phyloP scores from a whole-genome alignment of 345 rosid genomes.

The Noccaea caerulescens region DNA sequence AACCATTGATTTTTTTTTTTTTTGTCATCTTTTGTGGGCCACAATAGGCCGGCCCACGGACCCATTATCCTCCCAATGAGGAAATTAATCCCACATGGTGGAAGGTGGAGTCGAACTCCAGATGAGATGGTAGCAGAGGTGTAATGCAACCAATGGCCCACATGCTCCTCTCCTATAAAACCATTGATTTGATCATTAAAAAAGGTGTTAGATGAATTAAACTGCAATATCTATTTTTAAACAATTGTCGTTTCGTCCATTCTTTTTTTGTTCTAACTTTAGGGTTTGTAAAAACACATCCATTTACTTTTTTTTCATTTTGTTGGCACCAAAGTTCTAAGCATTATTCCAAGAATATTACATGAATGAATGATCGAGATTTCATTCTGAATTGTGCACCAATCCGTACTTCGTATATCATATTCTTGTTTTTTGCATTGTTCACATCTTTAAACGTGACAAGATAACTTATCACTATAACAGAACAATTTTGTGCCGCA shows the following conservation, averaged over 20 bases:
- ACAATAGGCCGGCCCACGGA: too few relatives aligned
- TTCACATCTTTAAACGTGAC: slow-evolving; percentile 29
- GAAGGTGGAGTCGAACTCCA: too few relatives aligned
- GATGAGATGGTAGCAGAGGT: too few relatives aligned
- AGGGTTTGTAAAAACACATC: slow-evolving; percentile 7
- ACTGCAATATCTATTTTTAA: slow-evolving; percentile 30
- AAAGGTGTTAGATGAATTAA: slow-evolving; percentile 26
- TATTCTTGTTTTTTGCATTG: slow-evolving; percentile 23
- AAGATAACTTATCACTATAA: slow-evolving; percentile 40
- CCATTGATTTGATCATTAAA: slow-evolving; percentile 15
- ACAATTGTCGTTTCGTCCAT: slow-evolving; percentile 37
- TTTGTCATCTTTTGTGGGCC: too few relatives aligned
- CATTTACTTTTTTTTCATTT: not conserved
- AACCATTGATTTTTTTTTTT: slow-evolving; percentile 29
- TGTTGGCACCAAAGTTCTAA: slow-evolving; percentile 38
- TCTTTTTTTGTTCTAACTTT: slow-evolving; percentile 35
- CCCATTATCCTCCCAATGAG: too few relatives aligned
- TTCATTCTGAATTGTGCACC: slow-evolving; percentile 36
- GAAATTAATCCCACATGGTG: too few relatives aligned
- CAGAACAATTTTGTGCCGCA: slow-evolving; percentile 22
- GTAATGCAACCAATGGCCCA: too few relatives aligned
- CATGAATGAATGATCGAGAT: slow-evolving; percentile 41
- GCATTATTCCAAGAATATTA: slow-evolving; percentile 45
- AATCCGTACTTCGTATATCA: slow-evolving; percentile 36
- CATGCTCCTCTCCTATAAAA: too few relatives aligned